phyloP scores from a whole-genome alignment of 148 eudicot genomes.

The Arctostaphylos glauca region DNA sequence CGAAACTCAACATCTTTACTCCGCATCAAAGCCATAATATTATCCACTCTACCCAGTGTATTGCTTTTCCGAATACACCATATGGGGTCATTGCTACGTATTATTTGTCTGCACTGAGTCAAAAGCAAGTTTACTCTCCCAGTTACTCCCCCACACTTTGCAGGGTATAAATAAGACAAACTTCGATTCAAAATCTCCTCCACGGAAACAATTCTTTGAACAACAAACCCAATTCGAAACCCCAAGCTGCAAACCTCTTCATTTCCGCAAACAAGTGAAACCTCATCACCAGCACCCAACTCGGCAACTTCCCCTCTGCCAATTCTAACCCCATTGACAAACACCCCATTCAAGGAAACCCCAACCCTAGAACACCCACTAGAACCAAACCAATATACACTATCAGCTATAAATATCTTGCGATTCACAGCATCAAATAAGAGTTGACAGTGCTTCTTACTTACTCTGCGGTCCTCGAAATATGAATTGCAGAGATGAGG shows the following conservation, averaged over 20 bases:
- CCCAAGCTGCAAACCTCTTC: constrained; percentile 34
- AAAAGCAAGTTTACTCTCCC: constrained; percentile 42
- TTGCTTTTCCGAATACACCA: constrained; percentile 37
- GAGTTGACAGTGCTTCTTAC: constrained; percentile 70
- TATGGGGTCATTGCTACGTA: constrained; percentile 56
- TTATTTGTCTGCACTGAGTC: constrained; percentile 52
- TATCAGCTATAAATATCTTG: constrained; percentile 60
- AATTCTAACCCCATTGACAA: constrained; percentile 69
- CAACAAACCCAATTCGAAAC: constrained; percentile 57
- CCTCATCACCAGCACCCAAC: constrained; percentile 65
- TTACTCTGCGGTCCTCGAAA: constrained; percentile 55
- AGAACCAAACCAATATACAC: constrained; percentile 29
- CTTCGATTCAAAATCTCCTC: constrained; percentile 54
- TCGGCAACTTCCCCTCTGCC: constrained; percentile 43
- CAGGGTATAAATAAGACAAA: constrained; percentile 15
- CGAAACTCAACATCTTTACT: constrained; percentile 15
- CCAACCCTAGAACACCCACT: constrained; percentile 33
- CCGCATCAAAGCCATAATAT: constrained; percentile 16
- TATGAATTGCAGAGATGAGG: constrained; percentile 38
- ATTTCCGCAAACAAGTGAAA: constrained; percentile 52
- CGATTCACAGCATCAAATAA: constrained; percentile 46
- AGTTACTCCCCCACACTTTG: constrained; percentile 30
- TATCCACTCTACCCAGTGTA: constrained; percentile 18
- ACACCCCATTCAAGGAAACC: constrained; percentile 71
- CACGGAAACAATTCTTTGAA: constrained; percentile 45